These are phyloP conservation scores for Phytophthora crassamura DNA, from an alignment of 352 stramenopile species.

Conservation along the genomic window DNA sequence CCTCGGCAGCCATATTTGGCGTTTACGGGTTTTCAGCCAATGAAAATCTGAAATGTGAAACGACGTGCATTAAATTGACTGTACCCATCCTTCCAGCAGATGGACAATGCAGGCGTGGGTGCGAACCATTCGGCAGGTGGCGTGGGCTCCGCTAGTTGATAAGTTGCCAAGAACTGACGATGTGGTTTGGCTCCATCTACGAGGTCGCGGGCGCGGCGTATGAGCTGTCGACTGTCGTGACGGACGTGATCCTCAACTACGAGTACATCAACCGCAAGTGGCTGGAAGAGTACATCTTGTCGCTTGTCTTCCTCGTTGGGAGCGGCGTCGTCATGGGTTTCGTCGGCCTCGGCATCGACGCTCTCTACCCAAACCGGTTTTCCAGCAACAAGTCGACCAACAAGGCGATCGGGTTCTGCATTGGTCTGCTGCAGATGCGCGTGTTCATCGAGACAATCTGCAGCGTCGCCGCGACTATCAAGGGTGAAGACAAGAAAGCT, in stretches of 20 bases:
- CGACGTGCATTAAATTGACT: too few species aligned
- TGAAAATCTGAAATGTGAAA: too few species aligned
- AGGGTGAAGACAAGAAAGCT: constrained; percentile 14
- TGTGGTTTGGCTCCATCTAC: constrained; percentile 39
- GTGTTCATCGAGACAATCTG: constrained; percentile 66
- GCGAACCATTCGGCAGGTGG: constrained; percentile 2
- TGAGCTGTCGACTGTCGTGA: constrained; percentile 73
- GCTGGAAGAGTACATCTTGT: constrained; percentile 78
- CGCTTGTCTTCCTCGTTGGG: constrained; percentile 67
- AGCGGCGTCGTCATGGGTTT: constrained; percentile 69
- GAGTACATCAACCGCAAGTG: constrained; percentile 79
- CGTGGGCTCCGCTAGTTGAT: not conserved
- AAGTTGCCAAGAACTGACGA: not conserved
- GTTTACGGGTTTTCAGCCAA: too few species aligned
- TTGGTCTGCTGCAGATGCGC: constrained; percentile 70
- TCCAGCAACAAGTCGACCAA: constrained; percentile 38
- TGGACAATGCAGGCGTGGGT: not conserved
- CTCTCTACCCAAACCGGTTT: constrained; percentile 47
- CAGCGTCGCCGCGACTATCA: constrained; percentile 25
- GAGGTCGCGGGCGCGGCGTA: constrained; percentile 57
- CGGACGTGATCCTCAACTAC: constrained; percentile 73
- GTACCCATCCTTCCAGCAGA: too few species aligned
- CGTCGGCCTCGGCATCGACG: constrained; percentile 61
- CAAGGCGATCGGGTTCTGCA: constrained; percentile 38
- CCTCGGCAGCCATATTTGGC: too few species aligned